Conservation (phyloP, 2,329 filamentous ascomycete species). For the Chaetomium sp. region DNA sequence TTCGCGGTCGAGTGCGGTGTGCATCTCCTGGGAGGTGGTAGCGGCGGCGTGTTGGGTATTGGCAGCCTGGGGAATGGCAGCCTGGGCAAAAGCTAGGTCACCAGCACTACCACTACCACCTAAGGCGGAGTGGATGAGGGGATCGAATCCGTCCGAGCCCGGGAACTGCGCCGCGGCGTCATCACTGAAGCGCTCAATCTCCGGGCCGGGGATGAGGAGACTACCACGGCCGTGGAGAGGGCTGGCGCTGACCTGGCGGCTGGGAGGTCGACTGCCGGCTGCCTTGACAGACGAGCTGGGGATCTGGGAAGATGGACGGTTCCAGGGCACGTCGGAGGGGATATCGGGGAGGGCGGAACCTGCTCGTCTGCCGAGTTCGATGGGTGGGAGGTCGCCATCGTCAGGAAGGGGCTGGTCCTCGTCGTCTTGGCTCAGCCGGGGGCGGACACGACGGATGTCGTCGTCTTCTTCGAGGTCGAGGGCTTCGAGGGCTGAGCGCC, state of each 20-base stretch:
- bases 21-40: slow-evolving; percentile 29
- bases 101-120: slow-evolving; percentile 20
- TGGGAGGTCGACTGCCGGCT: slow-evolving; percentile 34
- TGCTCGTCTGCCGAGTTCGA: slow-evolving; percentile 65
- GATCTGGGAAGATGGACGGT: slow-evolving; percentile 40
- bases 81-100: background rate
- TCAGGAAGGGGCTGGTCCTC: slow-evolving; percentile 2
- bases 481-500: slow-evolving; percentile 39
- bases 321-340: slow-evolving; percentile 48
- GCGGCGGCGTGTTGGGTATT: no score
- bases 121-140: slow-evolving; percentile 26
- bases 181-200: slow-evolving; percentile 45
- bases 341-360: slow-evolving; percentile 61
- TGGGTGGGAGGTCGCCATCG: slow-evolving; percentile 27
- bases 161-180: slow-evolving; percentile 24
- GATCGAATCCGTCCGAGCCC: slow-evolving; percentile 24
- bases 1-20: slow-evolving; percentile 37
- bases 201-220: slow-evolving; percentile 20
- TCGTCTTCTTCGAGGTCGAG: slow-evolving; percentile 34
- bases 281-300: slow-evolving; percentile 42
- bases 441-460: slow-evolving; percentile 8
- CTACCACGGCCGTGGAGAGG: slow-evolving; percentile 29
- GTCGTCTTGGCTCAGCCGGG: slow-evolving; percentile 2
- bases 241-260: slow-evolving; percentile 30
- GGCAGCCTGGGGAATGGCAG: no score